Evolutionary conservation across 352 stramenopile genomes (phyloP).

Genomic region (Pythium plurisporium): DNA sequence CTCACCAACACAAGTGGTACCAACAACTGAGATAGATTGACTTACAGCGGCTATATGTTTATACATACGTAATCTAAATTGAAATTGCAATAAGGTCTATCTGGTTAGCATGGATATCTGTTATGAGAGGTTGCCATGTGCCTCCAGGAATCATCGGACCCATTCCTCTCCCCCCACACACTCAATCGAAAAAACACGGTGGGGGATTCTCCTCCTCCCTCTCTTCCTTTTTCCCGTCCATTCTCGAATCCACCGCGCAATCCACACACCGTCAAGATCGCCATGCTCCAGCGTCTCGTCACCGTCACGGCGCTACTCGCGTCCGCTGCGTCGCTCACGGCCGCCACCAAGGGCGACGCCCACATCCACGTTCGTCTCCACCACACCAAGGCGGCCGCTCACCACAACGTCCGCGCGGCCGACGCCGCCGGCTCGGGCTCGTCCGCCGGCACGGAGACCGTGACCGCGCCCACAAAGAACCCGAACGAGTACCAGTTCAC

Average conservation of each 20-base stretch:
- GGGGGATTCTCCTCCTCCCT: background rate
- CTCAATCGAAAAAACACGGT: background rate
- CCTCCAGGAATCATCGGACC: background rate
- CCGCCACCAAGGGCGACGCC: constrained; percentile 7
- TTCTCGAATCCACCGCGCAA: constrained; percentile 6
- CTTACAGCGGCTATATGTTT: background rate
- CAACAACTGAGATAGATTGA: background rate
- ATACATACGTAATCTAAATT: background rate
- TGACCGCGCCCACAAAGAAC: constrained; percentile 9
- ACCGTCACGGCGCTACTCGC: constrained; percentile 8
- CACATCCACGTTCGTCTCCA: constrained; percentile 8
- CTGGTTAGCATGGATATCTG: background rate
- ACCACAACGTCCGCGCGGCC: background rate
- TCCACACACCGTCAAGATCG: background rate
- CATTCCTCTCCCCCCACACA: background rate
- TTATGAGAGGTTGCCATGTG: background rate
- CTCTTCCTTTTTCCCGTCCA: background rate
- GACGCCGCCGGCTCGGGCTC: background rate
- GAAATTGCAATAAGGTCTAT: background rate
- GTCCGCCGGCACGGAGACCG: background rate
- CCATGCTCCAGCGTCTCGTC: constrained; percentile 15
- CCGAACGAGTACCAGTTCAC: constrained; percentile 62
- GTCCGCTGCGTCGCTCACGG: constrained; percentile 1
- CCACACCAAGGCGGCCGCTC: constrained; percentile 4
- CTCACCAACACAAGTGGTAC: background rate